Evolutionary conservation across 352 stramenopile species (phyloP), one percentile per base, ranked within the genome.

Genomic region (Phytophthora multivora): DNA sequence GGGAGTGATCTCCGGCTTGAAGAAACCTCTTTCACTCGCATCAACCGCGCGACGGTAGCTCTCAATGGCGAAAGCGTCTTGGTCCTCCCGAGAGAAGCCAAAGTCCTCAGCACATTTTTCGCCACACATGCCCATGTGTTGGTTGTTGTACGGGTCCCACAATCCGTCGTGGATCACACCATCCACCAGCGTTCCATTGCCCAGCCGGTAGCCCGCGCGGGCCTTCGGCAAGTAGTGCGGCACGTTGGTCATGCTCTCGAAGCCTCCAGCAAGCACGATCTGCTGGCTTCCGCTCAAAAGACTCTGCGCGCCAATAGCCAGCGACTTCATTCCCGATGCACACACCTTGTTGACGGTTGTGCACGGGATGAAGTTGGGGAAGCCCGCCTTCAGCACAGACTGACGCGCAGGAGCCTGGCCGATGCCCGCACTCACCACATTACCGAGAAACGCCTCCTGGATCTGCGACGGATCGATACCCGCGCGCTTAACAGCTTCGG

Each of bases 321-420:
- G 38, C 35, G 86, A 52, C 73, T 98, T 98, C 91, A 98, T 97
- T 28, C 93, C 95, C 2, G 82, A 97, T 3, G 95, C 97, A 72
- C 98, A 99, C 21, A 99, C 97, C 71, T 99, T 99, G 83, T 99
- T 99, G 9, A 99, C 77, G 0, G 97, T 99, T 39, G 96, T 99
- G 78, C 95, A 99, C 31, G 97, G 89, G 33, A 97, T 97, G 16
- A 77, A 90, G 56, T 95, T 77, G 2, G 89, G 86, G 61, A 99
- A 88, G 5, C 96, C 96, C 10, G 86, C 91, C 66, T 95, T 95
- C 31, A 97, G 73, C 21, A 92, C 78, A 11, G 97, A 96, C 75
- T 99, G 98, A 23, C 96, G 85, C 42, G 95, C 91, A 0, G 97
- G 98, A 25, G 96, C 97, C 77, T 99, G 98, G 25, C 98, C 98